Evolutionary conservation across 306 rosid species (phyloP), one percentile per base, ranked within the genome.

Genomic region (Begonia fuchsioides): DNA sequence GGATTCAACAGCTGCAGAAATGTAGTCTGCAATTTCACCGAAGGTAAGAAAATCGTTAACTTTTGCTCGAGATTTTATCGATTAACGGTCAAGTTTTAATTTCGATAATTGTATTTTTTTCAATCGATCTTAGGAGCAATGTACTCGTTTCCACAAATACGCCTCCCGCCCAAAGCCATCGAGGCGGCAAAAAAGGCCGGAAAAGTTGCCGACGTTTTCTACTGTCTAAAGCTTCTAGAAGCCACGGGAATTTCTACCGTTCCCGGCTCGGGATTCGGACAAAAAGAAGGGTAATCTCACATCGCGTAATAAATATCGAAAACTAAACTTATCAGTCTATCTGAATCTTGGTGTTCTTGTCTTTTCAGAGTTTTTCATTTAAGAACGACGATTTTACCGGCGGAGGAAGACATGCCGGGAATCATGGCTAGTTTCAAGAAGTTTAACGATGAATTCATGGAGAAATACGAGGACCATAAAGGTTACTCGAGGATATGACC

Each of bases 221-320:
- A 82, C 81, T 90, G 98, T 70, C 94, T 90, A 65, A 82, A 69
- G 71, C 98, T 90, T 63, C 54, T 90, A 79, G 98, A 90, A 77
- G 87, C 95, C 69, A 85, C 95, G 11, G 98, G 98, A 73, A 85
- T 90, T 52, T 90, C 98, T 63, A 90, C 98, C 10, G 98, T 90
- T 57, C 98, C 98, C 41, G 98, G 98, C 57, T 90, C 98, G 12
- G 98, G 98, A 61, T 85, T 90, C 53, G 98, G 98, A 57, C 98
- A 90, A 76, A 90, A 79, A 85, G 92, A 90, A 62, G 98, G 98
- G 98, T 90, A 73, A 53, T 53, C 9, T 26, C 7, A n/a, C n/a
- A 26, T 26, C 35, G 8, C 0, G 35, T n/a, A 11, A 11, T 7
- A 16, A n/a, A n/a, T n/a, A 16, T 54, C 17, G 1, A 26, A 26